A percentile compares a stretch with the other conserved stretches of the same genome.
These are phyloP conservation scores for Spinacia oleracea DNA, from an alignment of 179 eudicot genomes.

Conservation along the genomic window DNA sequence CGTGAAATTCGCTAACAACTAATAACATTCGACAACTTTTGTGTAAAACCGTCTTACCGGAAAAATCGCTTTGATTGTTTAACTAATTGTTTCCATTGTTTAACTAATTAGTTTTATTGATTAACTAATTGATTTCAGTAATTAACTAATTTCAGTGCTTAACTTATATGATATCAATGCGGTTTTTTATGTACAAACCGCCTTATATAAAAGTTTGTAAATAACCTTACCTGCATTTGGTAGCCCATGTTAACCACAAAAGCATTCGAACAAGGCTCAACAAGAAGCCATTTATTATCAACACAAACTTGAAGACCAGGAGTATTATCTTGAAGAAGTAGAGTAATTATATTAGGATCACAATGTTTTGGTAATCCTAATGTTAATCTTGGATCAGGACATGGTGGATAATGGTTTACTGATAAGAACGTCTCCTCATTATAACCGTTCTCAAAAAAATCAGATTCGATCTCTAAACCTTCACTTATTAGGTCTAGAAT, in stretches of 20 bases:
- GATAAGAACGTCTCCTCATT: constrained; percentile 12
- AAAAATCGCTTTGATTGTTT: too few species aligned
- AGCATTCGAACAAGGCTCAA: constrained; percentile 36
- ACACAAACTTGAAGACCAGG: constrained; percentile 41
- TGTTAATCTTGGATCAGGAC: constrained; percentile 34
- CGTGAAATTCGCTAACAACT: too few species aligned
- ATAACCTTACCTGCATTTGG: constrained; percentile 34
- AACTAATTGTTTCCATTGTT: too few species aligned
- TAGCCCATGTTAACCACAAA: constrained; percentile 36
- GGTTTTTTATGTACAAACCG: too few species aligned
- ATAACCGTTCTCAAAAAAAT: constrained; percentile 12
- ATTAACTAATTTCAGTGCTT: too few species aligned
- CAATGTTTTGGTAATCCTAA: constrained; percentile 29
- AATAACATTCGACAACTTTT: too few species aligned
- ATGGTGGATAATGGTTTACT: constrained; percentile 30
- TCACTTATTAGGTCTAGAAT: constrained; percentile 22
- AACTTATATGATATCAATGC: too few species aligned
- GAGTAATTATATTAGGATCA: constrained; percentile 29
- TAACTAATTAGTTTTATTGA: too few species aligned
- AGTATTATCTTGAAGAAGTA: constrained; percentile 28
- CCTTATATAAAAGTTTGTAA: too few species aligned
- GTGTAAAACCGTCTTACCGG: too few species aligned
- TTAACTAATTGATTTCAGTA: too few species aligned
- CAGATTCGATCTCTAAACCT: constrained; percentile 24
- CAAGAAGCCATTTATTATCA: constrained; percentile 40